These are phyloP conservation scores for Astrothelium macrocarpum DNA, from an alignment of 495 filamentous ascomycete species.

Conservation along the genomic window DNA sequence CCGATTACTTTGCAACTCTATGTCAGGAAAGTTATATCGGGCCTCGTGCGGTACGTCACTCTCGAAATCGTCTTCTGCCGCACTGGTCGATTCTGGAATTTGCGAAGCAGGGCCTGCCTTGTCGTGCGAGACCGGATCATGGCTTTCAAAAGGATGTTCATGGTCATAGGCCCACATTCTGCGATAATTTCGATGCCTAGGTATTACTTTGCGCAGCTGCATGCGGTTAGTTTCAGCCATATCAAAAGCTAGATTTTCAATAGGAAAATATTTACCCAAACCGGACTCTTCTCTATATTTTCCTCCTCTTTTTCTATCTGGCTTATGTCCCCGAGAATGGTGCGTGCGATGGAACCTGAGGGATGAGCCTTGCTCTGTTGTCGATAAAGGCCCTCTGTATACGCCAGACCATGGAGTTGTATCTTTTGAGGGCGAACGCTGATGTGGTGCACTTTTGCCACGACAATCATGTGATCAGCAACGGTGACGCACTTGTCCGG, in stretches of 20 bases:
- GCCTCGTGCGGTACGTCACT: neutral
- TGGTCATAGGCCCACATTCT: too few species aligned
- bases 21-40: neutral
- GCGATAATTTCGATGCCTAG: too few species aligned
- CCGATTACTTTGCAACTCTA: neutral
- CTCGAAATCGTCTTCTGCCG: constrained; percentile 3
- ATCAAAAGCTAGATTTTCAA: too few species aligned
- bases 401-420: constrained; percentile 2
- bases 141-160: neutral
- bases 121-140: neutral
- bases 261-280: neutral
- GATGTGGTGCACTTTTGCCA: constrained; percentile 39
- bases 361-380: neutral
- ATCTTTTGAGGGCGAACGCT: neutral
- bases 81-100: neutral
- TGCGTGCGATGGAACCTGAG: neutral
- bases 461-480: constrained; percentile 45
- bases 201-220: too few species aligned
- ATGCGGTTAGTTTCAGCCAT: too few species aligned
- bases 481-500: constrained; percentile 33
- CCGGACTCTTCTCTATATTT: neutral
- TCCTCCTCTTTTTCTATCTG: neutral
- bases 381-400: constrained; percentile 11
- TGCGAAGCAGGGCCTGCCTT: neutral
- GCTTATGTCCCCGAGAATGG: neutral